Conservation (phyloP, 176 grass and related monocot genomes). For the Triticum aestivum region IWGSC_CS_RefSeq_v2.1 NC_057813.1:700917013-700917512, state of each 20-base stretch:
- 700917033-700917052: slow-evolving; percentile 75
- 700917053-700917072: slow-evolving; percentile 48
- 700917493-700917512: slow-evolving; percentile 62
- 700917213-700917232: slow-evolving; percentile 74
- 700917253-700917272: not conserved
- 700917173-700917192: slow-evolving; percentile 63
- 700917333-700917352: slow-evolving; percentile 79
- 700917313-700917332: slow-evolving; percentile 65
- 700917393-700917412: slow-evolving; percentile 35
- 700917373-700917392: slow-evolving; percentile 44
- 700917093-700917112: slow-evolving; percentile 96
- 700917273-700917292: slow-evolving; percentile 3
- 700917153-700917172: slow-evolving; percentile 91
- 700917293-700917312: slow-evolving; percentile 5
- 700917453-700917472: slow-evolving; percentile 93
- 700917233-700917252: slow-evolving; percentile 56
- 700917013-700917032: slow-evolving; percentile 90
- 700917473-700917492: slow-evolving; percentile 81
- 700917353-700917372: slow-evolving; percentile 91
- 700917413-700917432: slow-evolving; percentile 53
- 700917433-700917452: slow-evolving; percentile 56
- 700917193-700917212: slow-evolving; percentile 67
- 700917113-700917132: slow-evolving; percentile 69
- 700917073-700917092: slow-evolving; percentile 60
- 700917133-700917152: slow-evolving; percentile 62